These are phyloP conservation scores for Phialophora tarda DNA, from an alignment of 2,329 filamentous ascomycete species.

Conservation along the genomic window DNA sequence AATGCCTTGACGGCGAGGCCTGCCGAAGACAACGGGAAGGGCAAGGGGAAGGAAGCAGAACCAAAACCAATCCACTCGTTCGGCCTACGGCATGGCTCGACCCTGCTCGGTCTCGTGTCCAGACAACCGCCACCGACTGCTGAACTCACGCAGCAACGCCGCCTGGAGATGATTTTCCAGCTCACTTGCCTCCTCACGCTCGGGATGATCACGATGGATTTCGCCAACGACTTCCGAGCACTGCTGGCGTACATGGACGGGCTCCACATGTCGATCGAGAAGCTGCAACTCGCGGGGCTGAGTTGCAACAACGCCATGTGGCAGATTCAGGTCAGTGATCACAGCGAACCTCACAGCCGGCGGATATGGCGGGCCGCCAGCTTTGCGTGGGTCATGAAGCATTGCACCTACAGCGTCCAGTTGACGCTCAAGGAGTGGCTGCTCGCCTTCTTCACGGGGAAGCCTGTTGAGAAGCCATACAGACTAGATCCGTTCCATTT, in stretches of 20 bases:
- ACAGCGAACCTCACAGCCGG: conserved; percentile 29
- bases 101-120: conserved; percentile 22
- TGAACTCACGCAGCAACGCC: conserved; percentile 29
- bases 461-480: conserved; percentile 24
- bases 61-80: conserved; percentile 25
- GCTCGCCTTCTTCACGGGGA: conserved; percentile 30
- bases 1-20: conserved; percentile 16
- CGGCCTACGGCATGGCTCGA: conserved; percentile 27
- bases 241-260: conserved; percentile 33
- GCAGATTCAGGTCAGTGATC: conserved; percentile 33
- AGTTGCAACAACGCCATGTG: conserved; percentile 36
- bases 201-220: conserved; percentile 29
- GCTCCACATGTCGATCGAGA: conserved; percentile 27
- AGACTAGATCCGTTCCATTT: conserved; percentile 32
- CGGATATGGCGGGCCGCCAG: conserved; percentile 32
- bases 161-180: conserved; percentile 34
- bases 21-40: not conserved
- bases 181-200: conserved; percentile 31
- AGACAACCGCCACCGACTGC: conserved; percentile 18
- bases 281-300: conserved; percentile 26
- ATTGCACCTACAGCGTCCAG: conserved; percentile 31
- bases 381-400: conserved; percentile 33
- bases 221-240: conserved; percentile 27
- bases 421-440: conserved; percentile 31
- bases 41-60: not conserved